A percentile compares a stretch with the other conserved stretches of the same genome.
phyloP scores from a whole-genome alignment of 139 green algal genomes.

The Picochlorum sp. region DNA sequence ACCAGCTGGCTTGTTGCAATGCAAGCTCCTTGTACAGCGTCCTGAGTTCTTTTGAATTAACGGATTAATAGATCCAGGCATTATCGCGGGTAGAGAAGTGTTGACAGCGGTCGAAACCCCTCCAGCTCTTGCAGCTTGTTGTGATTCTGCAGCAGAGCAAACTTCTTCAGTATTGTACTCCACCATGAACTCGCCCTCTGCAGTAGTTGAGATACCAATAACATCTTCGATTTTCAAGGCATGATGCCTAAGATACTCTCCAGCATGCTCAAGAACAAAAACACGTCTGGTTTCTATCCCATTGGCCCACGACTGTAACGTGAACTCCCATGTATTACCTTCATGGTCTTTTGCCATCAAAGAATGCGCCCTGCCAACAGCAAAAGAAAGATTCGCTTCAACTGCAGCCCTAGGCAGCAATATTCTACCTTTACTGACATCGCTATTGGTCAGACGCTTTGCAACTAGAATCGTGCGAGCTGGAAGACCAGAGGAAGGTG shows the following conservation, averaged over 20 bases:
- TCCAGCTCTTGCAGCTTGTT: slow-evolving; percentile 10
- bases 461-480: slow-evolving; percentile 50
- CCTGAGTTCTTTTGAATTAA: slow-evolving; percentile 29
- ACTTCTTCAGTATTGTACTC: slow-evolving; percentile 33
- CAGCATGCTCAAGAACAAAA: slow-evolving; percentile 63
- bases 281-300: slow-evolving; percentile 57
- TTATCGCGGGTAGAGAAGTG: background rate
- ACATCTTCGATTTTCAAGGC: slow-evolving; percentile 40
- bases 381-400: slow-evolving; percentile 38
- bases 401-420: slow-evolving; percentile 32
- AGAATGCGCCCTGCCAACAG: slow-evolving; percentile 25
- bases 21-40: slow-evolving; percentile 33
- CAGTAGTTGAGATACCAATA: slow-evolving; percentile 39
- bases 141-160: slow-evolving; percentile 20
- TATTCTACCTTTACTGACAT: slow-evolving; percentile 45
- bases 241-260: slow-evolving; percentile 26
- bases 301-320: slow-evolving; percentile 61
- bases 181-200: slow-evolving; percentile 23
- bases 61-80: slow-evolving; percentile 12
- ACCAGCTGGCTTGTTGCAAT: slow-evolving; percentile 41
- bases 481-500: slow-evolving; percentile 20
- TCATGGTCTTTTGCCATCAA: slow-evolving; percentile 24
- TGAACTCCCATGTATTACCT: slow-evolving; percentile 34
- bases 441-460: slow-evolving; percentile 60
- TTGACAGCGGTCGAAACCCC: background rate